Evolutionary conservation across 805 yeast genomes (phyloP).

Genomic region (Hermanozyma aechmeae): DNA sequence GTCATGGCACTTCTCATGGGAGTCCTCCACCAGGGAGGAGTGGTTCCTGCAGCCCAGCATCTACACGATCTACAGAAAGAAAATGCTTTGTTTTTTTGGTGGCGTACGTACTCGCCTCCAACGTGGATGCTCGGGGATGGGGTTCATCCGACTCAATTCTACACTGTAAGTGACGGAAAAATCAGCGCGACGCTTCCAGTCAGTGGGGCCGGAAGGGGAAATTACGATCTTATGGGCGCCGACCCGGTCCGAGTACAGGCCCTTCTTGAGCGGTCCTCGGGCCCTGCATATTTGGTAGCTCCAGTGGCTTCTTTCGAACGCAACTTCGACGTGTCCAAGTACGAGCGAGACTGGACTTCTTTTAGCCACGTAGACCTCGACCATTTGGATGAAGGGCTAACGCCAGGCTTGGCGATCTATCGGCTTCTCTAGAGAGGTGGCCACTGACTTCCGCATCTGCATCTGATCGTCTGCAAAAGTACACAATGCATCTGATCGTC

Average conservation of each 20-base stretch:
- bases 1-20: slow-evolving; percentile 64
- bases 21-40: slow-evolving; percentile 81
- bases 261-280: no score
- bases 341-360: slow-evolving; percentile 20
- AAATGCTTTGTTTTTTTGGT: slow-evolving; percentile 54
- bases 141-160: not conserved
- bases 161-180: not conserved
- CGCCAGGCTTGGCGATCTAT: slow-evolving; percentile 60
- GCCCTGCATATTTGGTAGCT: slow-evolving; percentile 29
- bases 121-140: slow-evolving; percentile 60
- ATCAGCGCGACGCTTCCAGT: not conserved
- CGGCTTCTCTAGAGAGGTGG: slow-evolving; percentile 22
- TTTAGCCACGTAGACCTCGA: slow-evolving; percentile 60
- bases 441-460: no score
- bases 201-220: not conserved
- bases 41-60: slow-evolving; percentile 53
- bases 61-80: slow-evolving; percentile 13
- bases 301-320: slow-evolving; percentile 30
- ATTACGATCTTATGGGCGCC: not conserved
- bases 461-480: no score
- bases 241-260: not conserved
- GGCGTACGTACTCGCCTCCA: slow-evolving; percentile 95
- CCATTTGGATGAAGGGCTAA: slow-evolving; percentile 55
- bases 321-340: slow-evolving; percentile 34
- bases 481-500: no score